Evolutionary conservation across 768 basidiomycete species (phyloP), one percentile per base, ranked within the genome.

Genomic region (Pholiota conissans): DNA sequence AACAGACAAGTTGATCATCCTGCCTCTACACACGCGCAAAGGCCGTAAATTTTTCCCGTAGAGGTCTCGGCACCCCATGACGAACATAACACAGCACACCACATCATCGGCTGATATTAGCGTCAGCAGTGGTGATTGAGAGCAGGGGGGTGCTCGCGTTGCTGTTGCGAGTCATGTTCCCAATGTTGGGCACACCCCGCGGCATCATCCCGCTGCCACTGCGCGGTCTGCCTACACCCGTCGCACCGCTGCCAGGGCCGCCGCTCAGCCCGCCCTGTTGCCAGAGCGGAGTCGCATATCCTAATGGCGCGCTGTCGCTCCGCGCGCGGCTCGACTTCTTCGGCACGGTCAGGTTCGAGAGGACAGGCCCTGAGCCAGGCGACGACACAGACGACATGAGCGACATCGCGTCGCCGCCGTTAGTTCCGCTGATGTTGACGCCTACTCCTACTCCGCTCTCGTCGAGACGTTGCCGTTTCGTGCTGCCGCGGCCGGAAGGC

Each of bases 301-400:
- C 86, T 30, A 89, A 70, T 35, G 87, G 87, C 16, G 87, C 73
- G 29, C 82, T 84, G 64, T 89, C 87, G 64, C 86, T 87, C 64
- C 87, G 71, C 29, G 86, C 86, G n/a, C 87, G 77, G 51, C 79
- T 65, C 48, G 75, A 66, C 67, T 77, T 79, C 70, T 79, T 79
- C 58, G 65, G 68, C 48, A 68, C 71, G 11, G 58, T 59, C 58
- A 69, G 52, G 20, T 51, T 65, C 16, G 66, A 37, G 22, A 67
- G 57, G 3, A 52, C 64, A 26, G 57, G 62, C 0, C 61, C 70
- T 0, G 67, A 66, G 1, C 72, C 75, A 16, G 74, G 74, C 0
- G 73, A 70, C 2, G 73, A 71, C 11, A 74, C 66, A 2, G 73
- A 70, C 2, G 73, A 71, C 24, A 75, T 65, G 3, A 74, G 69